Evolutionary conservation across 2,329 filamentous ascomycete species (phyloP).

Genomic region (Sporothrix dimorphospora): DNA sequence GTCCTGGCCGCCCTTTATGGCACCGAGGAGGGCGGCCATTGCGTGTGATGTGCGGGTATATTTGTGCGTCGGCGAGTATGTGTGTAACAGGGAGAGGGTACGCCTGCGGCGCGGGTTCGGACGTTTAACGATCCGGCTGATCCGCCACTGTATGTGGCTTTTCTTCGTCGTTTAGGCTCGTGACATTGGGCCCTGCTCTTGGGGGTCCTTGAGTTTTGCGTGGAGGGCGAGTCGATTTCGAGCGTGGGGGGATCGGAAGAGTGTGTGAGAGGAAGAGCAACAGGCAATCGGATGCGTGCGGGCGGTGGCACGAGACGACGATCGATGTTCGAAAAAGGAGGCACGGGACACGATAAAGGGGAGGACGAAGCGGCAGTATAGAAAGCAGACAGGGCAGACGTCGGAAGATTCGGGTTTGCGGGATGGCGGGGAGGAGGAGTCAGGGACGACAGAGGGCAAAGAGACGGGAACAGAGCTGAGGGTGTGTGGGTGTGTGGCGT

Average conservation of each 20-base stretch:
- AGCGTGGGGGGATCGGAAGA: background rate
- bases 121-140: background rate
- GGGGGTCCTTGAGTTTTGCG: background rate
- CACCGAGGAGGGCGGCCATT: constrained; percentile 33
- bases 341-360: background rate
- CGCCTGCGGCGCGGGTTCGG: no score
- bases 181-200: background rate
- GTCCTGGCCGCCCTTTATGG: constrained; percentile 33
- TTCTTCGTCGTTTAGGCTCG: background rate
- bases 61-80: background rate
- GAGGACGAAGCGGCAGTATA: background rate
- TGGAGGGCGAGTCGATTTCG: background rate
- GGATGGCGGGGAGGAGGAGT: no score
- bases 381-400: background rate
- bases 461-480: background rate
- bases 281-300: no score
- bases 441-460: background rate
- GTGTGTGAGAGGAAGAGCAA: no score
- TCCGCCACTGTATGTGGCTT: background rate
- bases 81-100: no score
- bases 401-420: background rate
- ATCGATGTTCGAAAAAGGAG: background rate
- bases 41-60: background rate
- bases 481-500: background rate
- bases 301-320: no score